phyloP scores from a whole-genome alignment of 2,329 filamentous ascomycete genomes.

The Penicillium sp. region DNA sequence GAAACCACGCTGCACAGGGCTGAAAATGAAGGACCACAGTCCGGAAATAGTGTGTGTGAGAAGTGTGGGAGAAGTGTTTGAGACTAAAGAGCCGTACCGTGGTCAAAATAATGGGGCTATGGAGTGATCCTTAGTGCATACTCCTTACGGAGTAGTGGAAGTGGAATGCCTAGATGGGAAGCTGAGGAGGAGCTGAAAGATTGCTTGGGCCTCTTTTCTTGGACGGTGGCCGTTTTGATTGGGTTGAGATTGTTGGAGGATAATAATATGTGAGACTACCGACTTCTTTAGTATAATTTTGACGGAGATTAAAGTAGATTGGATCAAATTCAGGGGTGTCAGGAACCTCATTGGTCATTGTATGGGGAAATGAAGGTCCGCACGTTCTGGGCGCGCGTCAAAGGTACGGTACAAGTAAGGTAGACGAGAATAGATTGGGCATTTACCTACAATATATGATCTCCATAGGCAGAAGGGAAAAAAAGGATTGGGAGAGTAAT shows the following conservation, averaged over 20 bases:
- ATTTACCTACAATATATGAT: neutral
- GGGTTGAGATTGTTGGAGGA: neutral
- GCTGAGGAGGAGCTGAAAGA: neutral
- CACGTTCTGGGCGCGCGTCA: conserved; percentile 17
- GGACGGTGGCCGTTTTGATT: neutral
- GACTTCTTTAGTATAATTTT: neutral
- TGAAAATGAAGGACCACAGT: neutral
- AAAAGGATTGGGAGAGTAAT: neutral
- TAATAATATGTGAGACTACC: neutral
- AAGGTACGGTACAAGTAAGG: neutral
- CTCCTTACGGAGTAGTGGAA: too few relatives aligned
- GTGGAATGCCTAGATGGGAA: neutral
- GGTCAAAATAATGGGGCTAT: conserved; percentile 3
- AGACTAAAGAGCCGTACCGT: neutral
- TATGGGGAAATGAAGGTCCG: conserved; percentile 13
- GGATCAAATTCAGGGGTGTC: conserved; percentile 1
- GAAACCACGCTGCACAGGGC: neutral
- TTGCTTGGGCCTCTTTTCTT: neutral
- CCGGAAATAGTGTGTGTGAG: neutral
- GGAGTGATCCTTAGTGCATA: neutral
- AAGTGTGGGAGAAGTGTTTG: neutral
- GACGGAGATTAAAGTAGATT: neutral
- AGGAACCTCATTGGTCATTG: neutral
- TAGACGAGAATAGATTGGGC: neutral
- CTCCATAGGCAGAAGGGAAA: too few relatives aligned